A percentile compares a stretch with the other conserved stretches of the same genome.
Evolutionary conservation across 176 grass and related monocot species (phyloP).

Genomic region (Musa schizocarpa): DNA sequence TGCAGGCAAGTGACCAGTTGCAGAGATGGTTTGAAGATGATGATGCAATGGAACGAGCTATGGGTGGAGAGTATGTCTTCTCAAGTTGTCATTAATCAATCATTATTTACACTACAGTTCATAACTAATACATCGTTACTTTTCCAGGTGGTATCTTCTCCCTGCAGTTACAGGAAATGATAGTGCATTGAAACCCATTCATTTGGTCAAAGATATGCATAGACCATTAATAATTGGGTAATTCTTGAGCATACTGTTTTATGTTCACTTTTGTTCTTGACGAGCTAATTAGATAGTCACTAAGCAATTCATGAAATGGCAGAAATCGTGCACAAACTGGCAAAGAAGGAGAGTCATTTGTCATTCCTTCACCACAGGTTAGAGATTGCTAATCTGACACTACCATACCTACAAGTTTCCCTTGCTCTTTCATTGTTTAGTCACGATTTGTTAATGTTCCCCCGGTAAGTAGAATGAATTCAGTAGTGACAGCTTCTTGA

Average conservation of each 20-base stretch:
- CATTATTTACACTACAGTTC: constrained; percentile 8
- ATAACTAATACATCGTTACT: constrained; percentile 3
- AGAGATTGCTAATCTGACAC: background rate
- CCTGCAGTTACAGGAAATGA: constrained; percentile 28
- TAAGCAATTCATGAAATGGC: constrained; percentile 10
- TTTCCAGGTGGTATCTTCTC: constrained; percentile 77
- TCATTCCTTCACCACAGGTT: constrained; percentile 57
- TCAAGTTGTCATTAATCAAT: background rate
- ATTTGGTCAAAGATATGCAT: constrained; percentile 66
- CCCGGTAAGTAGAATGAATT: no score
- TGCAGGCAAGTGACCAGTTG: constrained; percentile 89
- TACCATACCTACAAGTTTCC: background rate
- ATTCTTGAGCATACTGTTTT: background rate
- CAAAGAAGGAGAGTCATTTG: constrained; percentile 32
- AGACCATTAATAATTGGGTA: constrained; percentile 63
- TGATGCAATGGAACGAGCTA: constrained; percentile 80
- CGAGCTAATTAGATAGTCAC: background rate
- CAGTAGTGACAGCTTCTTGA: no score
- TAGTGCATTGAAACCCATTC: constrained; percentile 39
- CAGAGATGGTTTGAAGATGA: constrained; percentile 87
- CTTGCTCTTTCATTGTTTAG: background rate
- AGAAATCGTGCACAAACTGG: constrained; percentile 40
- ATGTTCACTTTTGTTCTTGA: background rate
- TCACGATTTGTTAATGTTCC: background rate
- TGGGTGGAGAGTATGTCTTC: constrained; percentile 77